phyloP scores from a whole-genome alignment of 306 rosid genomes.

The Lagenaria siceraria region DNA sequence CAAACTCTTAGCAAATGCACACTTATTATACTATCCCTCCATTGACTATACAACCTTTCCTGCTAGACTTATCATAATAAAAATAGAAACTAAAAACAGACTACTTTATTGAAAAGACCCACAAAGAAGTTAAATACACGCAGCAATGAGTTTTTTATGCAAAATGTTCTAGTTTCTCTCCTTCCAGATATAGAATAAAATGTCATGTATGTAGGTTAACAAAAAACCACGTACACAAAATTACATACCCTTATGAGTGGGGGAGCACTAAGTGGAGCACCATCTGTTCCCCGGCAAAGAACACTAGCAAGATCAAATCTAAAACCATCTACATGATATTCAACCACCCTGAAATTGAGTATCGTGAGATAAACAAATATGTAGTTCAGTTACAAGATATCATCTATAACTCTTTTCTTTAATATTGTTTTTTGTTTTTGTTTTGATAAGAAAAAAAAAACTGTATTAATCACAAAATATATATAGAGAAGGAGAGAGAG shows the following conservation, averaged over 20 bases:
- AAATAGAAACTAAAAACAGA: not conserved
- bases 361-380: not conserved
- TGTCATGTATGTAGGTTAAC: not conserved
- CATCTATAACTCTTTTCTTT: not conserved
- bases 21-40: not conserved
- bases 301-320: slow-evolving; percentile 93
- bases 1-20: not conserved
- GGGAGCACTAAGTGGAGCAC: slow-evolving; percentile 72
- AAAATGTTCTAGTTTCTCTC: not conserved
- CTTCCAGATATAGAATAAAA: not conserved
- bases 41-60: not conserved
- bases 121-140: not conserved
- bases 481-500: too few species aligned
- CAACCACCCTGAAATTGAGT: slow-evolving; percentile 56
- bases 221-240: slow-evolving; percentile 1
- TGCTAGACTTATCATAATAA: not conserved
- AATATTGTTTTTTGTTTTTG: not conserved
- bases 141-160: not conserved
- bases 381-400: not conserved
- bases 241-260: slow-evolving; percentile 61
- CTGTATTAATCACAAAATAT: too few species aligned
- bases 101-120: not conserved
- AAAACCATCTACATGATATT: slow-evolving; percentile 94
- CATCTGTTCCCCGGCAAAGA: slow-evolving; percentile 86
- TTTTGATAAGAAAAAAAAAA: too few species aligned